A percentile compares a stretch with the other conserved stretches of the same genome.
These are phyloP conservation scores for Jacaranda copaia DNA, from an alignment of 257 asterid species.

Conservation along the genomic window DNA sequence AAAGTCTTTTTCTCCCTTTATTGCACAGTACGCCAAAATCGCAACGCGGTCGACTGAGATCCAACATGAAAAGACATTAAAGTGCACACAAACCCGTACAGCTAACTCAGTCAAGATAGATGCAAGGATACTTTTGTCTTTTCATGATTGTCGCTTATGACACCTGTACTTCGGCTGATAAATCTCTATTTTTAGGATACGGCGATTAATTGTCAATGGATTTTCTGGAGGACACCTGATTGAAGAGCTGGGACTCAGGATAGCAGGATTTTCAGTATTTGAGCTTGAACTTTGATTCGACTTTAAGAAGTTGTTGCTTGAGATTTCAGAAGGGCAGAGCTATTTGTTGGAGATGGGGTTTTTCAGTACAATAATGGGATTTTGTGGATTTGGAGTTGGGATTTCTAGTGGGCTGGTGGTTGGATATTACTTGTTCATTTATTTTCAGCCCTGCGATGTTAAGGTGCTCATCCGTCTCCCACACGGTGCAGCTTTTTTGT, in stretches of 20 bases:
- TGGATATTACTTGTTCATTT: constrained; percentile 78
- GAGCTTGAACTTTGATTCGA: constrained; percentile 31
- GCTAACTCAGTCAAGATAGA: background rate
- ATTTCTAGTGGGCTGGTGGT: constrained; percentile 60
- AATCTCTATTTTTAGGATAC: background rate
- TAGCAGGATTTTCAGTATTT: constrained; percentile 9
- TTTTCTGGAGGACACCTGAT: constrained; percentile 40
- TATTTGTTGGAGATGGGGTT: constrained; percentile 67
- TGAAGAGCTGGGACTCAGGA: constrained; percentile 29
- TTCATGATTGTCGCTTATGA: background rate
- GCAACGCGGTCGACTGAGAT: constrained; percentile 28
- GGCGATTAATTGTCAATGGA: constrained; percentile 27
- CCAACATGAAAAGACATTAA: constrained; percentile 35
- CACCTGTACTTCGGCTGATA: background rate
- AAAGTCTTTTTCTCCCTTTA: constrained; percentile 14
- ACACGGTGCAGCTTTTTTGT: too few species aligned
- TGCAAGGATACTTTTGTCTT: constrained; percentile 36
- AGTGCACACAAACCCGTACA: background rate
- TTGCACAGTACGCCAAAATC: constrained; percentile 39
- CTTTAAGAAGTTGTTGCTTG: constrained; percentile 11
- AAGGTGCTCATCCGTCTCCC: constrained; percentile 57
- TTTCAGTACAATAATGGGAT: constrained; percentile 67
- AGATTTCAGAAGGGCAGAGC: background rate
- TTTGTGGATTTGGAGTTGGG: constrained; percentile 94
- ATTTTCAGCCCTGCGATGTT: constrained; percentile 83